Conservation (phyloP, 441 rosid species). For the Flueggea neowawraea region DNA sequence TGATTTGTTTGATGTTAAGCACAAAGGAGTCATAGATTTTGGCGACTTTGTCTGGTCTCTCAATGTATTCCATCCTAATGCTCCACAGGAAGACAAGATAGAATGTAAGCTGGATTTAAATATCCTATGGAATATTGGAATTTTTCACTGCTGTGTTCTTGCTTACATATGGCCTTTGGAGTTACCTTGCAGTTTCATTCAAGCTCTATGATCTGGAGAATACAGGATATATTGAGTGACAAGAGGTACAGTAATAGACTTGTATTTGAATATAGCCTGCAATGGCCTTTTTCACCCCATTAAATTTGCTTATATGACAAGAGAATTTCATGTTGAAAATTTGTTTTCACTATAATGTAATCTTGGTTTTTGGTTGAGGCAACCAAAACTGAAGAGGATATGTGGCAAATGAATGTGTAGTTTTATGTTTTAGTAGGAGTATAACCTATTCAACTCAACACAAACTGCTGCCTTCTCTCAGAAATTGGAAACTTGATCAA, state of each 20-base stretch:
- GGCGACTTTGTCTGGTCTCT: conserved; percentile 94
- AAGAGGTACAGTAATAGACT: conserved; percentile 52
- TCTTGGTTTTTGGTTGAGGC: too few species aligned
- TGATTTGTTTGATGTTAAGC: conserved; percentile 88
- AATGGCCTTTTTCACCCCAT: not conserved
- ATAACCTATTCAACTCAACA: too few species aligned
- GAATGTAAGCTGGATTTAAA: conserved; percentile 55
- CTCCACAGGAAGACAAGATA: conserved; percentile 71
- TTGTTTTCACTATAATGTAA: too few species aligned
- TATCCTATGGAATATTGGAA: not conserved
- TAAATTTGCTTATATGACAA: not conserved
- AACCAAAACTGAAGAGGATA: too few species aligned
- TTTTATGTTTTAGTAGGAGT: too few species aligned
- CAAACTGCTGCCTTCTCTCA: too few species aligned
- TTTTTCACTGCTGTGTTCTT: not conserved
- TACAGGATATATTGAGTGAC: conserved; percentile 94
- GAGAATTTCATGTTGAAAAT: not conserved
- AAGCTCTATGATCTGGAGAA: conserved; percentile 90
- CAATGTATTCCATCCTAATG: conserved; percentile 87
- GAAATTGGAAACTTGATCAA: too few species aligned
- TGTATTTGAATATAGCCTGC: conserved; percentile 5
- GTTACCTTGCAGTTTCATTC: conserved; percentile 71
- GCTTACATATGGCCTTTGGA: conserved; percentile 3
- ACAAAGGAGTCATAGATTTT: conserved; percentile 86
- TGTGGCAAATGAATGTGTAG: too few species aligned